Percentiles rank a stretch among this genome's conserved stretches.
Conservation (phyloP, 192 early-diverging fungal genomes). For the Funneliformis geosporum region DNA sequence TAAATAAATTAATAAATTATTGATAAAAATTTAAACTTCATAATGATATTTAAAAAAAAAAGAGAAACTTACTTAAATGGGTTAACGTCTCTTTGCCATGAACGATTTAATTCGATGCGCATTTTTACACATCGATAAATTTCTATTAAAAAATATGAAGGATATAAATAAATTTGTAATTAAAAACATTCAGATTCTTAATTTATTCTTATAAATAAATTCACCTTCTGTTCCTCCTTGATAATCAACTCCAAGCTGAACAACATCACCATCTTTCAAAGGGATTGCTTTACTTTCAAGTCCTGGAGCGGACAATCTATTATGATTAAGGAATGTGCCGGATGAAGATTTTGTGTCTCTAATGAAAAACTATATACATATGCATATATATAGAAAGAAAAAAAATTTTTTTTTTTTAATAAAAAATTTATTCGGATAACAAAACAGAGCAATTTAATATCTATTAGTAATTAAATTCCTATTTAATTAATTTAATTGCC, state of each 20-base stretch:
- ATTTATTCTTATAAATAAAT: background rate
- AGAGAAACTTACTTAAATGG: conserved; percentile 53
- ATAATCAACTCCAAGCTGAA: conserved; percentile 97
- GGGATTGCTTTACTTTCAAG: conserved; percentile 80
- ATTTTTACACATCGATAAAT: conserved; percentile 95
- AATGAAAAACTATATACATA: conserved; percentile 72
- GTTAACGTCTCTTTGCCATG: conserved; percentile 65
- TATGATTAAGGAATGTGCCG: conserved; percentile 96
- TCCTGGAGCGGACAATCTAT: conserved; percentile 84
- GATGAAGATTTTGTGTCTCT: conserved; percentile 96
- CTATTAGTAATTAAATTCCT: background rate
- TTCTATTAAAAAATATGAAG: conserved; percentile 54
- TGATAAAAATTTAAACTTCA: background rate
- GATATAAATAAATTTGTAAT: background rate
- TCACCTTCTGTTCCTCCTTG: conserved; percentile 84
- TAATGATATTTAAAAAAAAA: background rate
- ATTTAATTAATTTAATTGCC: background rate
- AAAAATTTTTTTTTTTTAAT: conserved; percentile 38
- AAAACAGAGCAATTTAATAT: background rate
- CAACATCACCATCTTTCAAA: conserved; percentile 87
- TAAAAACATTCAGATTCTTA: background rate
- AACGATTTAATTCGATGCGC: conserved; percentile 73
- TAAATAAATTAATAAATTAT: background rate
- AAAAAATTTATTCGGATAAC: background rate
- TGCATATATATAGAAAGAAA: conserved; percentile 16